Percentiles rank a stretch among this genome's conserved stretches.
Conservation (phyloP, 2,329 filamentous ascomycete species). For the Xylariaceae sp. region DNA sequence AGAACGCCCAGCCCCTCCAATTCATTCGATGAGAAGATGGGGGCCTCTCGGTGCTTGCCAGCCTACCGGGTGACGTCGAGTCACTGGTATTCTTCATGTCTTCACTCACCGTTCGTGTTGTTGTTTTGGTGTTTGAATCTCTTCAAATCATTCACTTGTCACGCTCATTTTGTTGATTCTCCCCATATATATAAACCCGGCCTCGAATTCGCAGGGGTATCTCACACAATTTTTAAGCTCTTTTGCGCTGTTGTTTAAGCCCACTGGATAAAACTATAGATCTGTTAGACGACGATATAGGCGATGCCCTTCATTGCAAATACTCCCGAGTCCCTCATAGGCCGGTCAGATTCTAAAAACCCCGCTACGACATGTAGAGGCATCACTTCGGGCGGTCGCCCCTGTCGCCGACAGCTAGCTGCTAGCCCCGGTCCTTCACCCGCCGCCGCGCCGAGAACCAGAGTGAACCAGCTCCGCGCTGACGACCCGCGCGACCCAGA, state of each 20-base stretch:
- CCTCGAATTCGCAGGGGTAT: no score
- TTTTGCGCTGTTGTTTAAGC: no score
- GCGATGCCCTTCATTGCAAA: slow-evolving; percentile 61
- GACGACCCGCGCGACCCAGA: slow-evolving; percentile 51
- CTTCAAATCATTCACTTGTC: slow-evolving; percentile 3
- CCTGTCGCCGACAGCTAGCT: slow-evolving; percentile 70
- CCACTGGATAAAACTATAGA: background rate
- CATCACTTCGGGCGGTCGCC: slow-evolving; percentile 73
- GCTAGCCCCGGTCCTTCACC: slow-evolving; percentile 34
- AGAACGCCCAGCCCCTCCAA: slow-evolving; percentile 17
- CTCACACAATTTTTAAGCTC: no score
- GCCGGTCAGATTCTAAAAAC: slow-evolving; percentile 78
- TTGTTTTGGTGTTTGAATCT: slow-evolving; percentile 11
- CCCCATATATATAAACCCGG: background rate
- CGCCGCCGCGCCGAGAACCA: slow-evolving; percentile 25
- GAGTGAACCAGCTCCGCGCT: slow-evolving; percentile 33
- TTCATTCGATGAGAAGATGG: slow-evolving; percentile 5
- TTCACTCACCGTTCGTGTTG: slow-evolving; percentile 5
- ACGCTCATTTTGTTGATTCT: background rate
- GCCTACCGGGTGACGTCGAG: slow-evolving; percentile 2
- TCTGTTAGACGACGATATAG: background rate
- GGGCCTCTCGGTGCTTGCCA: background rate
- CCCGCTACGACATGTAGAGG: slow-evolving; percentile 81
- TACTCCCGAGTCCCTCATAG: slow-evolving; percentile 76
- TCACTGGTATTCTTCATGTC: slow-evolving; percentile 6